Evolutionary conservation across 176 grass and related monocot species (phyloP).

Genomic region (Avena atlantica): DNA sequence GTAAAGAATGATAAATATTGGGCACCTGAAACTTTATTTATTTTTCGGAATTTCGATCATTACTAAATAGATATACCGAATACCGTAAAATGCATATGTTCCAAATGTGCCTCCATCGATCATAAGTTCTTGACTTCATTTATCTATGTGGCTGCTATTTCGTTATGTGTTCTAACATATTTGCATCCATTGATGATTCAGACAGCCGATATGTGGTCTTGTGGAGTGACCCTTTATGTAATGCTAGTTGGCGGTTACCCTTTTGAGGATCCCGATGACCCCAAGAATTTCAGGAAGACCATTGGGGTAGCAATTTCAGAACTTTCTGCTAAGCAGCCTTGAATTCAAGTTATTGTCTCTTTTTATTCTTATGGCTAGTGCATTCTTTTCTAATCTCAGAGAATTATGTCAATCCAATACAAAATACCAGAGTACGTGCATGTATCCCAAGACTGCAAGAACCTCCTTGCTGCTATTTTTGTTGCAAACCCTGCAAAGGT

Average conservation of each 20-base stretch:
- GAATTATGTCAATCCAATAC: constrained; percentile 87
- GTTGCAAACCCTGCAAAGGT: constrained; percentile 78
- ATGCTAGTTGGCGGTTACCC: constrained; percentile 89
- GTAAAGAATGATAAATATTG: background rate
- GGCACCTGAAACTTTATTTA: background rate
- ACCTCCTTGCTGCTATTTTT: constrained; percentile 75
- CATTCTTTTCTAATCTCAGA: constrained; percentile 53
- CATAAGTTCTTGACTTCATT: constrained; percentile 9
- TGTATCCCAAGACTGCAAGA: constrained; percentile 80
- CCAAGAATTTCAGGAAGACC: constrained; percentile 91
- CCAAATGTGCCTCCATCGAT: background rate
- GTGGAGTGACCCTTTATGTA: constrained; percentile 91
- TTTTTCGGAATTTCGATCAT: background rate
- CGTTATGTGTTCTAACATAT: constrained; percentile 33
- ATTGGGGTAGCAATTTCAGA: constrained; percentile 63
- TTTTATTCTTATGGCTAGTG: constrained; percentile 35
- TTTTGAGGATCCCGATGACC: constrained; percentile 86
- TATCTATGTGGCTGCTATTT: background rate
- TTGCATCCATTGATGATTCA: constrained; percentile 43
- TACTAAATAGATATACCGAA: background rate
- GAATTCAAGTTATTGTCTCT: background rate
- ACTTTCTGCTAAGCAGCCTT: background rate
- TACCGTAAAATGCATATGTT: background rate
- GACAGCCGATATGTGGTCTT: constrained; percentile 92
- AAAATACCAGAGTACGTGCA: constrained; percentile 84